These are phyloP conservation scores for Onygenales sp. DNA, from an alignment of 2,329 filamentous ascomycete species.

Conservation along the genomic window DNA sequence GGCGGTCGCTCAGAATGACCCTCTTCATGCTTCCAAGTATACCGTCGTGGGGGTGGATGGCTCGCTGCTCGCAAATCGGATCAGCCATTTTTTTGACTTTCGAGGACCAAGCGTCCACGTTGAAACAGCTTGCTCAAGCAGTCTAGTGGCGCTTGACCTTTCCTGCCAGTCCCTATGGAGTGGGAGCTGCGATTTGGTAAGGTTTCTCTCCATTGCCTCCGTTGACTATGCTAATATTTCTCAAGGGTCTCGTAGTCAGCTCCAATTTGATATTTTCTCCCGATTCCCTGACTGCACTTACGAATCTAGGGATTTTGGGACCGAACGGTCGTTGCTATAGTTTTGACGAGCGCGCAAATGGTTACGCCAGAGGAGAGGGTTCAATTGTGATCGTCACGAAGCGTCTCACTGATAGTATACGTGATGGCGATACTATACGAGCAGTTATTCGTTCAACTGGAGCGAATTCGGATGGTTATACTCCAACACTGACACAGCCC, in stretches of 20 bases:
- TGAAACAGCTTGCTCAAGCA: constrained; percentile 21
- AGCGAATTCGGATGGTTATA: constrained; percentile 34
- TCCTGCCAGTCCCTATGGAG: constrained; percentile 17
- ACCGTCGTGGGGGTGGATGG: constrained; percentile 13
- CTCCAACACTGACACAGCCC: constrained; percentile 33
- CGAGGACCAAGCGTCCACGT: constrained; percentile 19
- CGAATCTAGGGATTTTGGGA: constrained; percentile 15
- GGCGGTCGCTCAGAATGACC: constrained; percentile 1
- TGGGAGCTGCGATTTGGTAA: constrained; percentile 10
- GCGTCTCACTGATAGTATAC: constrained; percentile 28
- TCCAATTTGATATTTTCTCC: constrained; percentile 16
- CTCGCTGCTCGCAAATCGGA: constrained; percentile 18
- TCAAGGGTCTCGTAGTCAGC: constrained; percentile 13
- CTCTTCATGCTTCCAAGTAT: background rate
- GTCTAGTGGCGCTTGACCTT: constrained; percentile 19
- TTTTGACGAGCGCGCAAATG: constrained; percentile 29
- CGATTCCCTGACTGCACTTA: constrained; percentile 5
- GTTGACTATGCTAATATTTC: constrained; percentile 1
- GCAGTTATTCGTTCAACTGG: constrained; percentile 31
- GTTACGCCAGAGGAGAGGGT: constrained; percentile 38
- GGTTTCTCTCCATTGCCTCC: constrained; percentile 3
- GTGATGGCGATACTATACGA: constrained; percentile 32
- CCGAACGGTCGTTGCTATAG: constrained; percentile 15
- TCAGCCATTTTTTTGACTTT: constrained; percentile 21
- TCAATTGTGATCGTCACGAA: constrained; percentile 31